Percentiles rank a stretch among this genome's conserved stretches.
phyloP scores from a whole-genome alignment of 371 early-diverging fungal genomes.

The Thermomucor indicae-seudaticae region DNA sequence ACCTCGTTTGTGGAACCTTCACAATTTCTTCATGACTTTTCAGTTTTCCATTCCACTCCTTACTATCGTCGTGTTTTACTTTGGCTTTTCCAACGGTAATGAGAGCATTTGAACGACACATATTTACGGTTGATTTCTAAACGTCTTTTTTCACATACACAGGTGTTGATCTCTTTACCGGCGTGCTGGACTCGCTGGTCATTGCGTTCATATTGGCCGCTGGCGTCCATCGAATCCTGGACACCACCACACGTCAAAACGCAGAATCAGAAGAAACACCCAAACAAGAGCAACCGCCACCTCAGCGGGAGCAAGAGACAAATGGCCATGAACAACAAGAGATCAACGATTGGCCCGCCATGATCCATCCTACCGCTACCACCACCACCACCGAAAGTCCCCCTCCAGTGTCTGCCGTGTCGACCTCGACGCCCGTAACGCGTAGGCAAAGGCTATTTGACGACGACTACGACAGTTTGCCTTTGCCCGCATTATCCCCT shows the following conservation, averaged over 20 bases:
- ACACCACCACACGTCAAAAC: neutral
- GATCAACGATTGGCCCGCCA: neutral
- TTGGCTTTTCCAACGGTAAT: neutral
- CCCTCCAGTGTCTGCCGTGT: neutral
- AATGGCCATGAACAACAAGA: neutral
- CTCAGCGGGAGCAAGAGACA: neutral
- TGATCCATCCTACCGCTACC: neutral
- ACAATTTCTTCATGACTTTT: neutral
- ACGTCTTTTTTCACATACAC: neutral
- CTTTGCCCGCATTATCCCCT: slow-evolving; percentile 2
- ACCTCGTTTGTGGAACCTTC: neutral
- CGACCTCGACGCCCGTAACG: neutral
- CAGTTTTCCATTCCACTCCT: neutral
- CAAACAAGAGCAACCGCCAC: neutral
- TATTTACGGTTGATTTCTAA: neutral
- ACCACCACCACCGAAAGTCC: neutral
- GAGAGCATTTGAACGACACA: neutral
- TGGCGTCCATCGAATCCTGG: neutral
- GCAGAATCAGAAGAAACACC: neutral
- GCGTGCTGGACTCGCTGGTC: slow-evolving; percentile 1
- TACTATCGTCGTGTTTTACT: neutral
- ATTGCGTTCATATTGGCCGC: neutral
- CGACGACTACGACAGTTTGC: neutral
- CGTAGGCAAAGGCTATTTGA: neutral
- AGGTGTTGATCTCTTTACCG: slow-evolving; percentile 3